Base-by-base conservation (phyloP, 257 asterid genomes). In the Capsicum rhomboideum region DNA sequence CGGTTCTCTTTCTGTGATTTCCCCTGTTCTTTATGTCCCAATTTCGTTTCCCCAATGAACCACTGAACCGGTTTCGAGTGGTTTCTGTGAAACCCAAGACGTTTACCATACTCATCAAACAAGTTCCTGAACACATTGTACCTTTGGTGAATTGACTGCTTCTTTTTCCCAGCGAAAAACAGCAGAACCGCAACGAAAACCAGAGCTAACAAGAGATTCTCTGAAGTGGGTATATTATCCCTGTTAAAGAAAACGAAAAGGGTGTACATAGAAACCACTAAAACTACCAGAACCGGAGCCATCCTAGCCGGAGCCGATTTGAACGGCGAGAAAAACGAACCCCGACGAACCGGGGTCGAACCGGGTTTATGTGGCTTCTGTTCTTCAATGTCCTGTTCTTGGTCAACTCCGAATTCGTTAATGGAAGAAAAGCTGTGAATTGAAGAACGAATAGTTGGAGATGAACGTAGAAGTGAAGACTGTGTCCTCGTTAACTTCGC, bases 401-500 rank as follows among this genome's bases (percentile, higher is more conserved):
- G 89, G 80, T 46, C 42, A 31, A 90, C 69, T 12, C 86, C 82
- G 81, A 92, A 91, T 92, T 94, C 97, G 82, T 83, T 90, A 80
- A 92, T 90, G 34, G 98, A 96, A 40, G 97, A 46, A 46, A 74
- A 88, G 88, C 98, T 94, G 4, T 96, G 98, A 67, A 96, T 96
- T 66, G 99, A 93, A 1, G 99, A 96, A 74, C 95, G 90, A 49
- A 93, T 79, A 58, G 98, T 94, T 55, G 96, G 95, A 8, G 98
- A 94, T 2, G 98, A 92, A 29, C 99, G 93, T 90, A 96, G 99
- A 86, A 94, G 95, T 16, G 99, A 96, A 18, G 99, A 94, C 61
- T 94, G 87, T n/a, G 94, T 93, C 86, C 98, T 92, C 18, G 97
- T 91, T 52, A 94, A 92, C 93, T 92, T 93, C 90, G 90, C 85